Evolutionary conservation across 1,139 yeast genomes (phyloP), one percentile per base, ranked within the genome.

Genomic region (Zygosaccharomyces sapae): DNA sequence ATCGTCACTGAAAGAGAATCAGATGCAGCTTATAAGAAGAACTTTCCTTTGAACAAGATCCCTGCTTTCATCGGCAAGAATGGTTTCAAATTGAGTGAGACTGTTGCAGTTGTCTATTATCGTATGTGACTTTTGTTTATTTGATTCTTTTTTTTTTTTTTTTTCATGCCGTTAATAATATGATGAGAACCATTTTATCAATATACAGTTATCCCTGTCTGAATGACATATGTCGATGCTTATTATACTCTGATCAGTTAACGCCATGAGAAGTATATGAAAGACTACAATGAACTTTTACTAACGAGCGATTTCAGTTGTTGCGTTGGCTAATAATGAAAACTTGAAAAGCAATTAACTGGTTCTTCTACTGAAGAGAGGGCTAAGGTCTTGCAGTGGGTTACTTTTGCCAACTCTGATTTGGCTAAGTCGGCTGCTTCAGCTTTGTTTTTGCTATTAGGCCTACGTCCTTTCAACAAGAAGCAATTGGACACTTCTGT

Each of bases 41-140:
- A 71, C 65, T 88, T 86, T 80, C 96, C 96, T 61, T 71, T 82
- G 65, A 75, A 72, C 62, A 79, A 77, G 70, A 76, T 79, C 55
- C 97, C 97, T 62, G 83, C 89, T 56, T 86, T 85, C 61, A 66
- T 80, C 61, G 92, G 89, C 51, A 80, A 85, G 57, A 83, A 86
- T 69, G 96, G 96, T 49, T 80, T 74, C 75, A 80, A 80, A 68
- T 75, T 90, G 65, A 76, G 79, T 62, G 97, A 90, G 77, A 75
- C 77, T 56, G 74, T 85, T 63, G 96, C 97, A 55, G 75, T 90
- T 64, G 66, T 68, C 52, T 59, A 70, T 55, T 74, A 75, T 47
- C 49, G 53, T 50, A 47, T 46, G 48, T 43, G 22, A 20, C 5
- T 20, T 20, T 20, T 20, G 22, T 20, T 20, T 20, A 4, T 45